Evolutionary conservation across 139 green algal species (phyloP).

Genomic region (Edaphochlamys debaryana): DNA sequence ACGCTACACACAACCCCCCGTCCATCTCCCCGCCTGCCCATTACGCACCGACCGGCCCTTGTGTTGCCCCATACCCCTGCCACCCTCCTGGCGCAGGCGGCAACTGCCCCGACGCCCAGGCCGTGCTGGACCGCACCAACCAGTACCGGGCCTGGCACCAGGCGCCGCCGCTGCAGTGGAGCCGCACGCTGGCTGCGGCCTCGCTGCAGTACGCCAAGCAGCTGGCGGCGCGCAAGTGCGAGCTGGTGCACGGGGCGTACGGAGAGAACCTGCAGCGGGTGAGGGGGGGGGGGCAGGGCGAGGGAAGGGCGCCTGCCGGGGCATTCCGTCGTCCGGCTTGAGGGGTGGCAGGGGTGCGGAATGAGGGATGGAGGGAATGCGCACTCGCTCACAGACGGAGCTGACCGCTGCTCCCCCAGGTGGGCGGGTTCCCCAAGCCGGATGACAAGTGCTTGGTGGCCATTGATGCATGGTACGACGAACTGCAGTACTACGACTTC

Average conservation of each 20-base stretch:
- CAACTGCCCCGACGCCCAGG: background rate
- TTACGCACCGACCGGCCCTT: too few relatives aligned
- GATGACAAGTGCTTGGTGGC: background rate
- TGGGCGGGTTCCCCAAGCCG: background rate
- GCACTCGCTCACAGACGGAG: too few relatives aligned
- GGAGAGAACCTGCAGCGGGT: constrained; percentile 9
- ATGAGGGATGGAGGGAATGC: too few relatives aligned
- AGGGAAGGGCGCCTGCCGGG: too few relatives aligned
- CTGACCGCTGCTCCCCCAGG: too few relatives aligned
- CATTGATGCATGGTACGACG: background rate
- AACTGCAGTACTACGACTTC: too few relatives aligned
- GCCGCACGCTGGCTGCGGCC: background rate
- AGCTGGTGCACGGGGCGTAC: background rate
- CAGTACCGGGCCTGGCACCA: constrained; percentile 2
- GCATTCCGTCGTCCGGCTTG: too few relatives aligned
- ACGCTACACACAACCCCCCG: too few relatives aligned
- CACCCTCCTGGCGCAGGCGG: too few relatives aligned
- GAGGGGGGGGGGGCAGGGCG: background rate
- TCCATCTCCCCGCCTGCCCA: too few relatives aligned
- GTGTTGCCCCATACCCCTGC: too few relatives aligned
- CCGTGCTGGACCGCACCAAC: constrained; percentile 1
- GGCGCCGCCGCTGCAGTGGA: background rate
- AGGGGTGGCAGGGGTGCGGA: too few relatives aligned
- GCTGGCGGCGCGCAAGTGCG: constrained; percentile 8
- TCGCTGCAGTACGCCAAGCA: background rate